Base-by-base conservation (phyloP, 2,329 filamentous ascomycete species). In the Exophiala spinifera region DNA sequence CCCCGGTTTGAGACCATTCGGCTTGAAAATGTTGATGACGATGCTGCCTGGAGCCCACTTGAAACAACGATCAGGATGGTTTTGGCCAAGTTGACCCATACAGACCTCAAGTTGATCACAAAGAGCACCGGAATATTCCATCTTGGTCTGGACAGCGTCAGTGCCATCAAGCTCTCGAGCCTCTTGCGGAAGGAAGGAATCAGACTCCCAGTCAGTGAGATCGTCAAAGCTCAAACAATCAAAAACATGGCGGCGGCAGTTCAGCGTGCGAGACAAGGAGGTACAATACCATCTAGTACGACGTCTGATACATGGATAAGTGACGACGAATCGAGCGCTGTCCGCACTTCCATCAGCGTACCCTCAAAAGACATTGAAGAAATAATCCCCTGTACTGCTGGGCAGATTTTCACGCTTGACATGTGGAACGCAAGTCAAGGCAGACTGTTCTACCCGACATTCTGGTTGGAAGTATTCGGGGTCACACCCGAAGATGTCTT, bases 121-220 rank as follows among this genome's bases (percentile, higher is more conserved):
- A 78, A 77, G 51, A 74, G 77, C 1, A 80, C 84, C 47, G 89
- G 80, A 0, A 80, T 96, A 11, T 95, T 94, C 69, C 85, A 94
- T 59, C 78, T 96, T 1, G 91, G 91, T 0, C 81, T 96, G 1
- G 91, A 96, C 67, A 96, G 91, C 0, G 95, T 96, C 68, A 92
- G 86, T 60, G 87, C 90, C 1, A 94, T 96, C 73, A 95, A 94
- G 65, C 84, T 91, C 3, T 83, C 85, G 7, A 80, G 86, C 0
- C 74, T 91, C 6, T 74, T 96, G 3, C 84, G 82, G 39, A 87
- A 81, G 61, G 71, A 77, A 39, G 81, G 77, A 0, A 70, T 96
- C 6, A 70, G 73, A 11, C 69, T 95, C 1, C 78, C 79, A 31
- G 87, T 92, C 2, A 85, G 87, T 39, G 82, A 89, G 36, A 82